Evolutionary conservation across 2,329 filamentous ascomycete species (phyloP), one percentile per base, ranked within the genome.

Genomic region (Phialocephala subalpina): DNA sequence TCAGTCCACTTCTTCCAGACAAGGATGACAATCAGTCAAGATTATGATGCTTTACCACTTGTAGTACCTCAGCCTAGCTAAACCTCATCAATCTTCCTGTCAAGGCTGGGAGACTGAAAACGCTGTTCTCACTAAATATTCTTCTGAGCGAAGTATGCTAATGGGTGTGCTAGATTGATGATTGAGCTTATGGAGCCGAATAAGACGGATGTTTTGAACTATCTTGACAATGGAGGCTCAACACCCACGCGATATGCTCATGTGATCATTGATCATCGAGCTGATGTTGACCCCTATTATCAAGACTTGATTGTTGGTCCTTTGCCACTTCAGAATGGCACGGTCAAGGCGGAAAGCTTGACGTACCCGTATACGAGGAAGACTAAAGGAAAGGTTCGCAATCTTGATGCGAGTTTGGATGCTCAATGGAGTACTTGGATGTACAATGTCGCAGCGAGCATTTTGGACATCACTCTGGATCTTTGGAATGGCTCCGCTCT

Each of bases 391-490:
- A 77, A 76, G 58, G 76, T 81, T 42, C 78, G 77, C 14, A 82
- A 81, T 65, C 76, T 82, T 1, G 78, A 86, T 70, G 80, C 80
- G 55, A 84, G 86, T 73, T 78, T 86, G 29, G 75, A 77, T n/a
- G 61, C 64, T 1, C 62, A 63, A n/a, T 66, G 77, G 7, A 74
- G 76, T 38, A 62, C 75, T 3, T 81, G 77, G 77, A 69, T 81
- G n/a, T 71, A 75, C 27, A 75, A 76, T 14, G 74, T 82, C 42
- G 77, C 68, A n/a, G 69, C 67, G 36, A 73, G 73, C 58, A 77
- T 81, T 38, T 73, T 74, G 7, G 80, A 82, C 63, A 80, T 82
- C 64, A 84, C 82, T 2, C 68, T 79, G 36, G 81, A 83, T 56
- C 75, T 84, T 2, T 80, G 80, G 73, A 80, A 80, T 49, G 80